Evolutionary conservation across 2,329 filamentous ascomycete genomes (phyloP), one percentile per base, ranked within the genome.

Genomic region (Didymella lethalis): DNA sequence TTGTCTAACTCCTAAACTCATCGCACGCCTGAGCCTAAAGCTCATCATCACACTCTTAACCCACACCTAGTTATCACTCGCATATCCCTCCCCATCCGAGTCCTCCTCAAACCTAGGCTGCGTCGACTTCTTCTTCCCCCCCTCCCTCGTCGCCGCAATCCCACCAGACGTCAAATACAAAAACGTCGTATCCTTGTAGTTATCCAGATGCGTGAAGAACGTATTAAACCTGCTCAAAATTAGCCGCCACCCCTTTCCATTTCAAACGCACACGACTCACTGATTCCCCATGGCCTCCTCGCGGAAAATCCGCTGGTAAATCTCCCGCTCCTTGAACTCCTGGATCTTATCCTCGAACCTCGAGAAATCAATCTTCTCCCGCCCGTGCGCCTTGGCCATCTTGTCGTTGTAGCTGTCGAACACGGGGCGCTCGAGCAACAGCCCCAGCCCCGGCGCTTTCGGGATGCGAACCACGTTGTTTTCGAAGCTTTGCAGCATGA

Each of bases 221-320:
- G 78, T 73, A 46, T 80, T 77, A 69, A 81, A 81, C 23, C 78
- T 79, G 48, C 23, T 23, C 23, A 23, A 23, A 23, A 23, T 23
- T 23, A 23, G 23, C 18, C 18, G 18, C 18, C 18, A 18, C 1
- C 18, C 18, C 18, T 18, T 18, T 18, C 18, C 18, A 18, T 18
- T 18, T 31, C 29, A 12, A 11, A 6, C 14, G 4, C 5, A 23
- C 14, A 18, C 7, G 12, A 61, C 50, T 43, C 38, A 94, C 91
- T 91, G 86, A 74, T 94, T 93, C 64, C 92, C 89, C 75, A 89
- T 87, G 78, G 95, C 91, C 77, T 98, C 95, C 51, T 96, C 90
- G 26, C 90, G 85, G 77, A 96, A 98, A 66, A 98, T 97, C 25
- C 92, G 85, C 70, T 91, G 87, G 75, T 99, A 99, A 61, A 99